phyloP scores from a whole-genome alignment of 2,329 filamentous ascomycete species.

The Paracorniculantispora psalliotae region DNA sequence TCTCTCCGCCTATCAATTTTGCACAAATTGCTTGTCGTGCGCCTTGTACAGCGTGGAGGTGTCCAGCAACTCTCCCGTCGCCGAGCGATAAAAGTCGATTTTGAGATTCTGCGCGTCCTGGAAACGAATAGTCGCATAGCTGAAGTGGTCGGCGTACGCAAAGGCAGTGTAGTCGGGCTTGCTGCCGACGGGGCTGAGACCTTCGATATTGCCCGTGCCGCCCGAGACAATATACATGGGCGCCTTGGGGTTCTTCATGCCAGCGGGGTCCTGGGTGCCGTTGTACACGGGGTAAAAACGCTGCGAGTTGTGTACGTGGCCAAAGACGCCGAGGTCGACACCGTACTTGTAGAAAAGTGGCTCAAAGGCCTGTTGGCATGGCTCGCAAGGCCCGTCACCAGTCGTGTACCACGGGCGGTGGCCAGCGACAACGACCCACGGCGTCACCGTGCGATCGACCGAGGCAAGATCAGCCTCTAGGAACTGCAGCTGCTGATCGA shows the following conservation, averaged over 20 bases:
- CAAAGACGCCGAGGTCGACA: constrained; percentile 52
- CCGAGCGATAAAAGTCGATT: constrained; percentile 46
- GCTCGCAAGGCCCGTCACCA: constrained; percentile 33
- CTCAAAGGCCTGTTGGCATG: constrained; percentile 51
- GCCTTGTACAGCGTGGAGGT: constrained; percentile 43
- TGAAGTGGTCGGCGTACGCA: constrained; percentile 40
- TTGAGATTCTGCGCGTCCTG: constrained; percentile 39
- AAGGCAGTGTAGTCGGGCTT: neutral
- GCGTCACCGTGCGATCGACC: constrained; percentile 50
- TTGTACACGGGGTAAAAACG: constrained; percentile 41
- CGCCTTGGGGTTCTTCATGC: constrained; percentile 30
- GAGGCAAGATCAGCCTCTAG: constrained; percentile 50
- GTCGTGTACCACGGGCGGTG: constrained; percentile 46
- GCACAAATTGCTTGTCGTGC: constrained; percentile 37
- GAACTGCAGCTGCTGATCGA: constrained; percentile 48
- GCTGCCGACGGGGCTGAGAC: constrained; percentile 29
- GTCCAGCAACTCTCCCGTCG: constrained; percentile 45
- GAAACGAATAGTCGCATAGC: constrained; percentile 45
- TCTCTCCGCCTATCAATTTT: neutral
- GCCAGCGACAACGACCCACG: constrained; percentile 35
- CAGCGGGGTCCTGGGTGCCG: constrained; percentile 30
- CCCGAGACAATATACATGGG: constrained; percentile 42
- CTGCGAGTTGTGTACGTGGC: constrained; percentile 55
- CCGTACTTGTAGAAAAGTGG: constrained; percentile 49
- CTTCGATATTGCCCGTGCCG: constrained; percentile 52